These are phyloP conservation scores for Limonium bicolor DNA, from an alignment of 148 eudicot genomes.

Conservation along the genomic window DNA sequence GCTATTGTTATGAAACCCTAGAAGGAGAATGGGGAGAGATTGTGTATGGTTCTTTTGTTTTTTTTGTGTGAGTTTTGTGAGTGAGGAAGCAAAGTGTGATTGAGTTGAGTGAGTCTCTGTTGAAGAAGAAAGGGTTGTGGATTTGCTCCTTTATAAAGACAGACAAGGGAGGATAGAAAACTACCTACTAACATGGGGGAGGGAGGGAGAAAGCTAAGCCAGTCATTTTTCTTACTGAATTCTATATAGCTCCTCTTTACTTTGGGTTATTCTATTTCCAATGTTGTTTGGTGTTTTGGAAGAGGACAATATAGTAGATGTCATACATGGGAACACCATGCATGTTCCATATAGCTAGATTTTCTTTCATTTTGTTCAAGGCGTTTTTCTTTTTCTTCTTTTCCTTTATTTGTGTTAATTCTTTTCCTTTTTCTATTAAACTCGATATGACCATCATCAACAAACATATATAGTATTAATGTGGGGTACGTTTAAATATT, in stretches of 20 bases:
- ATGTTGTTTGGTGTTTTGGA: conserved; percentile 3
- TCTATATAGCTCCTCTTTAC: neutral
- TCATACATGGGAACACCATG: conserved; percentile 11
- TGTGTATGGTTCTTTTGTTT: neutral
- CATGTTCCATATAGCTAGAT: conserved; percentile 5
- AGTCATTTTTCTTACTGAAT: neutral
- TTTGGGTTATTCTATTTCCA: neutral
- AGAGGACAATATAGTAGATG: conserved; percentile 10
- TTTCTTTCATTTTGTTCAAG: conserved; percentile 18
- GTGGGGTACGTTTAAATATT: neutral
- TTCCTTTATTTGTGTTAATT: neutral
- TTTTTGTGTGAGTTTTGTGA: neutral
- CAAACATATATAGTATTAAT: neutral
- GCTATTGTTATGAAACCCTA: too few species aligned
- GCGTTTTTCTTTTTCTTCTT: neutral
- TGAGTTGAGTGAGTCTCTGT: too few species aligned
- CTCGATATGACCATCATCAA: neutral
- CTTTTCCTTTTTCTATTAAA: neutral
- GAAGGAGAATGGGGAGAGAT: neutral
- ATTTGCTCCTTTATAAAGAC: neutral
- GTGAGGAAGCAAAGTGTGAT: too few species aligned
- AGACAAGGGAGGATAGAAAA: too few species aligned
- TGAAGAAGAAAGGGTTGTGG: neutral
- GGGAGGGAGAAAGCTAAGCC: too few species aligned
- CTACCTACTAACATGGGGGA: too few species aligned